Percentiles rank a stretch among this genome's conserved stretches.
phyloP scores from a whole-genome alignment of 2,329 filamentous ascomycete species.

The Harringtonia aguacate region DNA sequence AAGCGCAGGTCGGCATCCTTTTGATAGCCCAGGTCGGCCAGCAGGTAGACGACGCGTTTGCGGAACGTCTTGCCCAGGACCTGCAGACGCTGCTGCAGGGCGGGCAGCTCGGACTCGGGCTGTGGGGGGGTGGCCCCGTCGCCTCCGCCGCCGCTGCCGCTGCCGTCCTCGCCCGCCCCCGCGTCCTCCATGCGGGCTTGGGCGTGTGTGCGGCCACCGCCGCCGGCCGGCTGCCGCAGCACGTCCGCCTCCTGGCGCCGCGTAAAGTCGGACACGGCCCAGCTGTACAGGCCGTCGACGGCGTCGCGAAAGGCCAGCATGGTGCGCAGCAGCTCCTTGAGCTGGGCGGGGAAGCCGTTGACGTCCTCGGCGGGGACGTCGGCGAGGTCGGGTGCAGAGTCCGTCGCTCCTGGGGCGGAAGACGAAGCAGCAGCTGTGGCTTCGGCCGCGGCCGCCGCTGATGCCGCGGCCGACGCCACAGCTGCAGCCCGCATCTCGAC shows the following conservation, averaged over 20 bases:
- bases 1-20: constrained; percentile 93
- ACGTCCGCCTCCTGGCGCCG: constrained; percentile 72
- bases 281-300: constrained; percentile 89
- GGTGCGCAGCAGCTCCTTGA: constrained; percentile 82
- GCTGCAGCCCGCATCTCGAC: constrained; percentile 22
- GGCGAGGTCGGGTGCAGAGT: constrained; percentile 26
- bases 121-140: constrained; percentile 24
- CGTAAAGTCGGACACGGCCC: constrained; percentile 90
- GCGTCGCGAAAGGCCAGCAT: constrained; percentile 93
- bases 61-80: constrained; percentile 68
- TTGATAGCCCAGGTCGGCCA: constrained; percentile 88
- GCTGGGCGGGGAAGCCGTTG: constrained; percentile 75
- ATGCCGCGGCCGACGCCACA: constrained; percentile 21
- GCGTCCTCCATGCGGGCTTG: constrained; percentile 9
- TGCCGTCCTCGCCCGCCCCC: constrained; percentile 26
- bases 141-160: constrained; percentile 29
- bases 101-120: constrained; percentile 58
- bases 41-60: constrained; percentile 63
- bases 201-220: constrained; percentile 30
- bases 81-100: constrained; percentile 61
- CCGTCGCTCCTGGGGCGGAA: constrained; percentile 47
- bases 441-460: constrained; percentile 37
- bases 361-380: constrained; percentile 47
- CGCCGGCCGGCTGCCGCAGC: constrained; percentile 53
- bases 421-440: constrained; percentile 67